phyloP scores from a whole-genome alignment of 2,329 filamentous ascomycete genomes.

The Botrytis sinoallii region DNA sequence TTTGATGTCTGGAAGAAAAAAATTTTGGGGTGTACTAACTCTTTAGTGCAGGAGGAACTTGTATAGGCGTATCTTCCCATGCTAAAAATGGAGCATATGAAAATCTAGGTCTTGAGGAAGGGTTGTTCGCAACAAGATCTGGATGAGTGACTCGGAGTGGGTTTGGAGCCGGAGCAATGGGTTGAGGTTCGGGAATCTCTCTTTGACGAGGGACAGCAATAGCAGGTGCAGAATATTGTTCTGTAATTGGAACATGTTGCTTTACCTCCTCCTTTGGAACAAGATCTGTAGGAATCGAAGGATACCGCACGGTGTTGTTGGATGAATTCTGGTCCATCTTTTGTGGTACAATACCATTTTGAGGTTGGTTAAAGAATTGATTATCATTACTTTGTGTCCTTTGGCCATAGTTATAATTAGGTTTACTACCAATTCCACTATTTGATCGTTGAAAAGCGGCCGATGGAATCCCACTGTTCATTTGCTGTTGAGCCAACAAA shows the following conservation, averaged over 20 bases:
- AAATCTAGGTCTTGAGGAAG: conserved; percentile 29
- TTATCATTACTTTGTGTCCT: conserved; percentile 24
- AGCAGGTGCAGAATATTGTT: conserved; percentile 5
- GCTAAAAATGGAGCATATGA: conserved; percentile 33
- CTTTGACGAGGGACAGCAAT: conserved; percentile 4
- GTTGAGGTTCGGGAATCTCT: not conserved
- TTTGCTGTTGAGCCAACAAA: conserved; percentile 26
- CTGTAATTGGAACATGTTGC: conserved; percentile 19
- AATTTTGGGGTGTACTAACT: conserved; percentile 27
- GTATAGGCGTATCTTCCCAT: conserved; percentile 31
- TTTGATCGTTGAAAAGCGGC: conserved; percentile 26
- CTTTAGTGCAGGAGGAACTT: conserved; percentile 33
- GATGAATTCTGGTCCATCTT: conserved; percentile 15
- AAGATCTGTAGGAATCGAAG: conserved; percentile 18
- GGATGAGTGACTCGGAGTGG: conserved; percentile 31
- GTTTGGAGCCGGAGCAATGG: conserved; percentile 17
- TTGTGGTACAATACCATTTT: conserved; percentile 25
- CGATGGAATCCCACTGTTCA: conserved; percentile 25
- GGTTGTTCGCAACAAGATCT: conserved; percentile 27
- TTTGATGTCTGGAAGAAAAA: conserved; percentile 1
- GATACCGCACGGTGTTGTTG: conserved; percentile 24
- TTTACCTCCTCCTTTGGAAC: conserved; percentile 18
- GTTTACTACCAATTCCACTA: conserved; percentile 22
- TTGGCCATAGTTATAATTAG: conserved; percentile 22
- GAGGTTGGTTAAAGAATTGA: conserved; percentile 21